Conservation (phyloP, 2,329 filamentous ascomycete genomes). For the Orbilia oligospora region DNA sequence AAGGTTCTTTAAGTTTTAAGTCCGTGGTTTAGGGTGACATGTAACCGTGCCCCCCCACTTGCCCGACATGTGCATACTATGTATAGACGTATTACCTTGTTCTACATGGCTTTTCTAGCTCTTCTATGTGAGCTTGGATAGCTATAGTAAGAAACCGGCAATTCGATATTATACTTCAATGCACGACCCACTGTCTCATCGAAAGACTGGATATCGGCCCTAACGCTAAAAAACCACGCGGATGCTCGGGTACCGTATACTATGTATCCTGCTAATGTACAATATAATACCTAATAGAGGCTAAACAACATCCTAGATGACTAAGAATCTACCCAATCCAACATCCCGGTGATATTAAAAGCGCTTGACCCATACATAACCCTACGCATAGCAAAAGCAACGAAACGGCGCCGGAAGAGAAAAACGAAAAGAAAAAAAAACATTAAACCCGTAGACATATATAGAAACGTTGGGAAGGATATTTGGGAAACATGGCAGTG, state of each 20-base stretch:
- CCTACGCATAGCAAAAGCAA: constrained; percentile 33
- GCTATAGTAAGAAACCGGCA: constrained; percentile 2
- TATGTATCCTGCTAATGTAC: constrained; percentile 37
- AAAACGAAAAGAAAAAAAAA: too few species aligned
- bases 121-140: background rate
- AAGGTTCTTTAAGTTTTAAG: background rate
- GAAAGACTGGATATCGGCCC: background rate
- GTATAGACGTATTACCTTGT: constrained; percentile 2
- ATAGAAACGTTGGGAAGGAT: constrained; percentile 29
- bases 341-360: constrained; percentile 47
- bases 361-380: constrained; percentile 43
- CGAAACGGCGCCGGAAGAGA: constrained; percentile 51
- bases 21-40: constrained; percentile 4
- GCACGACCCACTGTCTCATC: constrained; percentile 6
- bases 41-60: constrained; percentile 21
- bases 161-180: constrained; percentile 23
- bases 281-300: constrained; percentile 24
- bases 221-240: background rate
- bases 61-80: constrained; percentile 20
- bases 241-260: constrained; percentile 30
- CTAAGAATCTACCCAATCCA: constrained; percentile 48
- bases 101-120: background rate
- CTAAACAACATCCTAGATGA: constrained; percentile 26
- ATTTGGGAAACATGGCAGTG: constrained; percentile 17
- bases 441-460: constrained; percentile 40